Conservation (phyloP, 345 rosid species). For the Litchi chinensis region DNA sequence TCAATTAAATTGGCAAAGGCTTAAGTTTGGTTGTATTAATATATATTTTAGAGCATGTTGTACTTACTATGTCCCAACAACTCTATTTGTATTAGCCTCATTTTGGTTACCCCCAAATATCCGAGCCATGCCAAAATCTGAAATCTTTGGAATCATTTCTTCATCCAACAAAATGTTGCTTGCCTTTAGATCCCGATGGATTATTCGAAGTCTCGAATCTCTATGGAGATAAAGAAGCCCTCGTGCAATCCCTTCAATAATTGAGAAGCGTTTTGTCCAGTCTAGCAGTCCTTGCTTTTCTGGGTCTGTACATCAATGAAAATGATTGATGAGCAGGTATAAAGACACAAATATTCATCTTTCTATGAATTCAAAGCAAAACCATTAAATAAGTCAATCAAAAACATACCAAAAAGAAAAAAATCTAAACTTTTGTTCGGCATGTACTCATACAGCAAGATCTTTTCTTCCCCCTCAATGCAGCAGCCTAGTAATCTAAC, state of each 20-base stretch:
- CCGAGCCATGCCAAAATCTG: constrained; percentile 79
- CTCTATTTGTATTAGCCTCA: constrained; percentile 60
- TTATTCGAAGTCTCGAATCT: constrained; percentile 70
- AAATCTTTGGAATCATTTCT: constrained; percentile 76
- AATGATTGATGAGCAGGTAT: background rate
- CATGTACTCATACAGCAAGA: constrained; percentile 71
- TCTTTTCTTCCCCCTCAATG: constrained; percentile 62
- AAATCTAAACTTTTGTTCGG: constrained; percentile 69
- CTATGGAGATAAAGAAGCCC: constrained; percentile 78
- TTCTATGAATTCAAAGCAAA: background rate
- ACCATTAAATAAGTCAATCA: background rate
- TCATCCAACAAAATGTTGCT: constrained; percentile 73
- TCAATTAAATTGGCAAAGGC: background rate
- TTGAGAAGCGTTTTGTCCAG: constrained; percentile 55
- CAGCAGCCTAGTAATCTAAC: constrained; percentile 71
- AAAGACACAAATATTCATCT: background rate
- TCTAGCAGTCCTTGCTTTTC: constrained; percentile 43
- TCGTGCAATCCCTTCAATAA: constrained; percentile 73
- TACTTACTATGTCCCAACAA: constrained; percentile 71
- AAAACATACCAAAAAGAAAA: constrained; percentile 56
- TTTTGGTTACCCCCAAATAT: constrained; percentile 54
- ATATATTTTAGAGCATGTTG: background rate
- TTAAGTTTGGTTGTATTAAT: background rate
- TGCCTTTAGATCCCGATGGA: constrained; percentile 70
- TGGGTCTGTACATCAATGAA: constrained; percentile 35